A percentile compares a stretch with the other conserved stretches of the same genome.
Evolutionary conservation across 805 yeast genomes (phyloP).

Genomic region (Saccharomycopsis schoenii): DNA sequence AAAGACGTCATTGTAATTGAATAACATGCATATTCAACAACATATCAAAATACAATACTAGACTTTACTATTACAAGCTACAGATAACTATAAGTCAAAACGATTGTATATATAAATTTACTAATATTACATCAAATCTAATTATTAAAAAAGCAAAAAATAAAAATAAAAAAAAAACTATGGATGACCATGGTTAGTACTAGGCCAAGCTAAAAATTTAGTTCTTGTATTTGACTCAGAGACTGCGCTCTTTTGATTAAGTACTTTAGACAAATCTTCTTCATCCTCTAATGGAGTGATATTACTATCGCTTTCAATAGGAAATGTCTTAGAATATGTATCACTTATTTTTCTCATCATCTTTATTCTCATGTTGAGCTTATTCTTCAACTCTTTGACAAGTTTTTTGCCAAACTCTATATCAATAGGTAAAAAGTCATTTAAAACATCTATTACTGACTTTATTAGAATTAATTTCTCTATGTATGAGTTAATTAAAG

Average conservation of each 20-base stretch:
- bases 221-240: conserved; percentile 23
- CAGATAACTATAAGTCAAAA: no score
- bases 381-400: conserved; percentile 26
- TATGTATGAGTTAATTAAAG: conserved; percentile 21
- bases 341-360: conserved; percentile 17
- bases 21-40: no score
- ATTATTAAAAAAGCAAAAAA: background rate
- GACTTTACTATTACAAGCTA: no score
- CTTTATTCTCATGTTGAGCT: conserved; percentile 24
- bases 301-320: conserved; percentile 20
- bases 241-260: conserved; percentile 10
- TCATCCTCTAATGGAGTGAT: conserved; percentile 17
- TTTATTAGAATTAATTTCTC: conserved; percentile 34
- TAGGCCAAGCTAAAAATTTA: conserved; percentile 51
- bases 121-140: background rate
- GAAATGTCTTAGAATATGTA: conserved; percentile 18
- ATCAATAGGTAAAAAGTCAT: conserved; percentile 43
- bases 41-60: no score
- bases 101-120: background rate
- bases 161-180: background rate
- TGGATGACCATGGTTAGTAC: conserved; percentile 59
- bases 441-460: conserved; percentile 33
- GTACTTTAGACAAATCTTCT: conserved; percentile 19
- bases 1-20: no score
- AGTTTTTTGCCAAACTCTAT: conserved; percentile 36